A percentile compares a stretch with the other conserved stretches of the same genome.
These are phyloP conservation scores for Nasturtium officinale DNA, from an alignment of 345 rosid species.

Conservation along the genomic window DNA sequence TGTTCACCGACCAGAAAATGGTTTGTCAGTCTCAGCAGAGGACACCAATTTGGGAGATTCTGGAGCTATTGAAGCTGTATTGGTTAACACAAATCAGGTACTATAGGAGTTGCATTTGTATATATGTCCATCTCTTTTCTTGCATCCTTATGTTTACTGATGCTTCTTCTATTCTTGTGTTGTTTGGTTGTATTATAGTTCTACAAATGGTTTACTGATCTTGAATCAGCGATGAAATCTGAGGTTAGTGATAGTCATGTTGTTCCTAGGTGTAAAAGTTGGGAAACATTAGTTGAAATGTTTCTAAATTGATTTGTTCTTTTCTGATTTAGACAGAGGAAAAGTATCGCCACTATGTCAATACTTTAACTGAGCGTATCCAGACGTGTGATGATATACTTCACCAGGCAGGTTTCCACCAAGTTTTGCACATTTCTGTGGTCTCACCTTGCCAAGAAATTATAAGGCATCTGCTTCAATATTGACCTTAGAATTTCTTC, in stretches of 20 bases:
- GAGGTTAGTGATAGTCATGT: conserved; percentile 66
- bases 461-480: conserved; percentile 1
- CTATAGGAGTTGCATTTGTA: conserved; percentile 12
- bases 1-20: conserved; percentile 58
- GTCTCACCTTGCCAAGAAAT: not conserved
- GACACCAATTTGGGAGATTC: conserved; percentile 56
- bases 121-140: conserved; percentile 3
- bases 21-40: conserved; percentile 55
- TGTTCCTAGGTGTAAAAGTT: conserved; percentile 25
- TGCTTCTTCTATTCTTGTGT: conserved; percentile 24
- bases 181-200: conserved; percentile 55
- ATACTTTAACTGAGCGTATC: conserved; percentile 75
- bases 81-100: conserved; percentile 85
- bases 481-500: conserved; percentile 4
- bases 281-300: conserved; percentile 5
- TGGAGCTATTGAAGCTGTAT: conserved; percentile 71
- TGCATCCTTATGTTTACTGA: conserved; percentile 4
- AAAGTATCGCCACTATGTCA: conserved; percentile 90
- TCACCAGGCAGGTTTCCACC: conserved; percentile 56
- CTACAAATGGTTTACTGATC: conserved; percentile 98
- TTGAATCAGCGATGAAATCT: conserved; percentile 95
- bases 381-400: conserved; percentile 90
- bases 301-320: conserved; percentile 25
- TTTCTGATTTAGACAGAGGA: conserved; percentile 74
- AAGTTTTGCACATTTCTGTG: conserved; percentile 7